Evolutionary conservation across 305 asterid genomes (phyloP).

Genomic region (Rubia peregrina): DNA sequence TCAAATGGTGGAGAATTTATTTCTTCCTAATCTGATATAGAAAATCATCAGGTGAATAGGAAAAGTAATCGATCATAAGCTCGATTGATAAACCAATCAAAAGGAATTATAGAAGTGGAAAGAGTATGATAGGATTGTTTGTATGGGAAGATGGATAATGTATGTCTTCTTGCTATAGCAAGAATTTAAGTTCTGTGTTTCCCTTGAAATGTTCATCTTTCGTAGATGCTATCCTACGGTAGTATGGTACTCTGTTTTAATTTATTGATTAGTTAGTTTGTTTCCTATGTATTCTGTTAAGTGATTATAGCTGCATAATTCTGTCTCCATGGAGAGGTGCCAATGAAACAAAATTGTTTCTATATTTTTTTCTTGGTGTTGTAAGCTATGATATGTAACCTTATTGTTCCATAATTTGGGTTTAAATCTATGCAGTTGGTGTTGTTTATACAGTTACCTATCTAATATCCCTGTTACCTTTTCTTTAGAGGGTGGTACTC

Average conservation of each 20-base stretch:
- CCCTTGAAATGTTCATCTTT: neutral
- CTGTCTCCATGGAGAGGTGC: neutral
- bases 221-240: neutral
- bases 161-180: neutral
- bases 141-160: neutral
- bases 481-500: neutral
- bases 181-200: neutral
- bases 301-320: neutral
- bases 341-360: neutral
- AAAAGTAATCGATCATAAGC: neutral
- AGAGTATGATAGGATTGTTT: neutral
- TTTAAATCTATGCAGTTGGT: neutral
- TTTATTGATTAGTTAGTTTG: neutral
- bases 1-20: conserved; percentile 34
- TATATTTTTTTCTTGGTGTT: neutral
- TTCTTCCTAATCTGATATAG: conserved; percentile 50
- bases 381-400: neutral
- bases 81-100: neutral
- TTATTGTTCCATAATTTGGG: neutral
- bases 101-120: neutral
- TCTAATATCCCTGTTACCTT: neutral
- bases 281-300: neutral
- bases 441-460: neutral
- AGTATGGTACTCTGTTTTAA: neutral
- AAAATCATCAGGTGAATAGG: neutral